Evolutionary conservation across 2,329 filamentous ascomycete species (phyloP), one percentile per base, ranked within the genome.

Genomic region (Golovinomyces cichoracearum): DNA sequence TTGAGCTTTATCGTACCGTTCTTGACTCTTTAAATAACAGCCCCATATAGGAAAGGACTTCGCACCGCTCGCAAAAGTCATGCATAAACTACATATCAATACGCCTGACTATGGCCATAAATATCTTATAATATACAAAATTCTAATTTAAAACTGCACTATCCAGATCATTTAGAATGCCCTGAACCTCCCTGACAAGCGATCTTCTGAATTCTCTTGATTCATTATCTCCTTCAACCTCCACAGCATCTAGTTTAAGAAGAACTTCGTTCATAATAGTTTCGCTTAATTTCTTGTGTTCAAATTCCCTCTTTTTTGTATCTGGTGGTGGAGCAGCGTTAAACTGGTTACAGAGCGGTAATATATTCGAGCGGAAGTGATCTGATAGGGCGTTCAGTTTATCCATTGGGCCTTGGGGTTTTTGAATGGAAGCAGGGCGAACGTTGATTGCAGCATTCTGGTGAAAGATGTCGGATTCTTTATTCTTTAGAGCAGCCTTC

Each of bases 191-290:
- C 56, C 68, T 73, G n/a, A 88, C 79, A 47, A 86, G 62, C 50
- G 77, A 78, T 65, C 81, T 86, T 58, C 83, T 67, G 60, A 67
- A 72, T 12, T 68, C 63, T 52, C 81, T 69, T 23, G 80, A 74
- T 12, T 78, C 74, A 9, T 66, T 61, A 54, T 82, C 74, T 4
- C 80, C 80, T 45, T 79, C 77, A 0, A 77, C 78, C 55, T 88
- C 80, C 2, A 88, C 74, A 21, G 71, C 76, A 60, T 90, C 83
- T 35, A 84, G 63, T 64, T 86, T 88, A 53, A 90, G 64, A 33
- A 88, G 58, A 2, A 85, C 74, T 56, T 85, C 79, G 52, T 78
- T 74, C 67, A 90, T 68, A 35, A 85, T 71, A 4, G 78, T 82
- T 66, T 90, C 83, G 3, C 74, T 77, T 17, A 90, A 62, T 59